Evolutionary conservation across 805 yeast genomes (phyloP).

Genomic region (Yamadazyma insecticola): DNA sequence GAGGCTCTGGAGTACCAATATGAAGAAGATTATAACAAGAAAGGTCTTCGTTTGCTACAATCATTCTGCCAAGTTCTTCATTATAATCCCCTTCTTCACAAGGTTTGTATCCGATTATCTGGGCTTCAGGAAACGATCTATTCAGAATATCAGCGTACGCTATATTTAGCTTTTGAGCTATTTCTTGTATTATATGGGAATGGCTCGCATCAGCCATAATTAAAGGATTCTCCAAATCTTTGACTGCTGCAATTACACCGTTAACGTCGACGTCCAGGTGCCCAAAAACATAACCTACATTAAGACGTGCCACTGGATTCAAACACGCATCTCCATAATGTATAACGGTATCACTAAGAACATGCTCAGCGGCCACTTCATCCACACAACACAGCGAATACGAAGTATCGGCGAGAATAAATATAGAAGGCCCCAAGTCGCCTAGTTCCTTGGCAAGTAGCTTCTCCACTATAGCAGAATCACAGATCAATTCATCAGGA

Average conservation of each 20-base stretch:
- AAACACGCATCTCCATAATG: conserved; percentile 96
- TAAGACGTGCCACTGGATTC: conserved; percentile 68
- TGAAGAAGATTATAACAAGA: conserved; percentile 61
- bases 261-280: conserved; percentile 51
- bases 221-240: conserved; percentile 43
- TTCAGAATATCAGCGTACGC: conserved; percentile 29
- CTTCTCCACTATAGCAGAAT: conserved; percentile 68
- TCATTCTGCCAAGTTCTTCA: too few relatives aligned
- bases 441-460: conserved; percentile 40
- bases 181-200: conserved; percentile 37
- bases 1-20: conserved; percentile 69
- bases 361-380: conserved; percentile 95
- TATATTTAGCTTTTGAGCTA: conserved; percentile 34
- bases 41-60: too few relatives aligned
- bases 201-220: conserved; percentile 76
- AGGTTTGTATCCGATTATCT: conserved; percentile 40
- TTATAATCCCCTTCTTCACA: conserved; percentile 15
- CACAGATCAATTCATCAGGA: conserved; percentile 76
- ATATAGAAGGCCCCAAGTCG: conserved; percentile 19
- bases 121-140: conserved; percentile 24
- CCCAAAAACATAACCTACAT: conserved; percentile 79
- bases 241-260: conserved; percentile 28
- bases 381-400: conserved; percentile 95
- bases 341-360: conserved; percentile 73
- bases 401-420: conserved; percentile 93